Evolutionary conservation across 1,284 basidiomycete genomes (phyloP).

Genomic region (Jaminaea rosea): DNA sequence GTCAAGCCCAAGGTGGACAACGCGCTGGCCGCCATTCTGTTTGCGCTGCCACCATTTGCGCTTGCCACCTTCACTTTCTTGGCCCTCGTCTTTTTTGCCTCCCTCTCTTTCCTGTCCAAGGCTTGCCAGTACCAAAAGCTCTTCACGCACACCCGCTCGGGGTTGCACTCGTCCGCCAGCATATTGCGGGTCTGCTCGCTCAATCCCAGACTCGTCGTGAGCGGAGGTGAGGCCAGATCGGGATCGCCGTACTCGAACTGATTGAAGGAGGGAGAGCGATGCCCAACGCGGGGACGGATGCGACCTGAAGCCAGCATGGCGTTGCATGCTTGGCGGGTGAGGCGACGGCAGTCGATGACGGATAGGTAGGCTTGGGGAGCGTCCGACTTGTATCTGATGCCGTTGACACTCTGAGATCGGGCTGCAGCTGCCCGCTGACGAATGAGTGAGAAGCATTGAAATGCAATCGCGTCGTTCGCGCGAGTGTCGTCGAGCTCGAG

Average conservation of each 20-base stretch:
- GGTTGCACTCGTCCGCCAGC: constrained; percentile 25
- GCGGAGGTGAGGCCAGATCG: constrained; percentile 3
- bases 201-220: not conserved
- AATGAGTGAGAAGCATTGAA: no score
- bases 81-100: constrained; percentile 13
- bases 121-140: constrained; percentile 33
- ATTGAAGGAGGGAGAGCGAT: constrained; percentile 15
- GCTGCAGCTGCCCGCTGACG: no score
- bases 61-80: no score
- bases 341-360: constrained; percentile 26
- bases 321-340: constrained; percentile 9
- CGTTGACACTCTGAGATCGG: no score
- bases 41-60: no score
- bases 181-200: not conserved
- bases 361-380: constrained; percentile 15
- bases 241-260: constrained; percentile 20
- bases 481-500: constrained; percentile 32
- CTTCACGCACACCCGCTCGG: constrained; percentile 20
- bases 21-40: no score
- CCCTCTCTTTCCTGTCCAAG: constrained; percentile 16
- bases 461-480: constrained; percentile 18
- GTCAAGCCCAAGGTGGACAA: no score
- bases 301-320: not conserved
- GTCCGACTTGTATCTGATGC: no score
- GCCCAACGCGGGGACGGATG: constrained; percentile 13